These are phyloP conservation scores for Lactarius vividus DNA, from an alignment of 768 basidiomycete genomes.

Conservation along the genomic window DNA sequence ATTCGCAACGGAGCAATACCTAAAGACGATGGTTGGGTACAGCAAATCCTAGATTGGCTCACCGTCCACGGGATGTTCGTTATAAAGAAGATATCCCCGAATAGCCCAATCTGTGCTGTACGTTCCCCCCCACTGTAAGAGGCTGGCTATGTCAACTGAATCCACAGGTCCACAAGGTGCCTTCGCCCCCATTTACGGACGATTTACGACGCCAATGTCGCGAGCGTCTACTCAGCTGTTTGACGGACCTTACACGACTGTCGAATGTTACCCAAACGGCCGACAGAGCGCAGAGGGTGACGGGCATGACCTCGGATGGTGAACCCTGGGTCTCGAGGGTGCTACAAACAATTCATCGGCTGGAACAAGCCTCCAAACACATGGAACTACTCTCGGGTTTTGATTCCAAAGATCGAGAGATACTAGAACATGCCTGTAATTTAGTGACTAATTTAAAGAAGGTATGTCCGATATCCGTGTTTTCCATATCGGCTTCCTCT, in stretches of 20 bases:
- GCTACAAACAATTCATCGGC: conserved; percentile 48
- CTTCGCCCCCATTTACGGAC: conserved; percentile 72
- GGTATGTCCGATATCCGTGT: conserved; percentile 34
- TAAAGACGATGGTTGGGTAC: conserved; percentile 77
- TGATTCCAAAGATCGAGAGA: conserved; percentile 53
- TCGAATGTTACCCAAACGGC: conserved; percentile 47
- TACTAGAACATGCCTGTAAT: conserved; percentile 47
- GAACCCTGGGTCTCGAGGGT: conserved; percentile 76
- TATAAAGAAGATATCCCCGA: conserved; percentile 68
- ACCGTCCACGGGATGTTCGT: conserved; percentile 77
- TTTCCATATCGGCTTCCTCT: neutral
- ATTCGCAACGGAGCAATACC: conserved; percentile 77
- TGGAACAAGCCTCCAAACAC: conserved; percentile 72
- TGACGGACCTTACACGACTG: conserved; percentile 71
- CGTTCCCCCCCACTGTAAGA: conserved; percentile 32
- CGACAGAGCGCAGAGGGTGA: conserved; percentile 52
- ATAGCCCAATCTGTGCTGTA: conserved; percentile 58
- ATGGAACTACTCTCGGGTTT: conserved; percentile 48
- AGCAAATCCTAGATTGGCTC: conserved; percentile 76
- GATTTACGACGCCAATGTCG: conserved; percentile 64
- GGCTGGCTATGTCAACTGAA: conserved; percentile 9
- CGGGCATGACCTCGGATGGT: conserved; percentile 66
- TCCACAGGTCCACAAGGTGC: conserved; percentile 55
- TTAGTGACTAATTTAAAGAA: conserved; percentile 42
- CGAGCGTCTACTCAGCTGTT: conserved; percentile 63